Base-by-base conservation (phyloP, 495 filamentous ascomycete species). In the Sordaria brevicollis region DNA sequence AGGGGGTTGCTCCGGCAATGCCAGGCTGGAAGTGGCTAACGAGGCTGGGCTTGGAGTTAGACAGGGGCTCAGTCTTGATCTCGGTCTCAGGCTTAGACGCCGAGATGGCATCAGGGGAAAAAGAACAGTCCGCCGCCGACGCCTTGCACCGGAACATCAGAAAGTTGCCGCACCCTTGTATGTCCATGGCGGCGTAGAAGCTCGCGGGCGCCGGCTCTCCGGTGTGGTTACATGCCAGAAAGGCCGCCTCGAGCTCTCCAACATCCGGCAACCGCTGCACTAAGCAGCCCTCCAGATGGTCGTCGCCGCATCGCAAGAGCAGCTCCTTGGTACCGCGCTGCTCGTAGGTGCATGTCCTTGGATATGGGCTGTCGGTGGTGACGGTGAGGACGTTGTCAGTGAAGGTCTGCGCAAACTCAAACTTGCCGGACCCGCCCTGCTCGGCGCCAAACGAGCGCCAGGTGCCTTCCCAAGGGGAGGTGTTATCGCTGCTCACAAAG, bases 381-480 rank as follows among this genome's bases (percentile, higher is more conserved):
- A 67, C 66, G 25, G 34, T 67, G 33, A 67, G 35, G 34, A 38
- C 38, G 8, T 67, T 29, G 35, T 39, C 66, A 25, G 66, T 67
- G n/a, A 67, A 67, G 33, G 66, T 67, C 66, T 67, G 66, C 13
- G n/a, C 66, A 34, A 67, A 67, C 33, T 67, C 66, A 17, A 67
- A 67, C 66, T 67, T 67, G 25, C 35, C 66, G 13, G 66, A 67
- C 66, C 66, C 66, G 66, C 21, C 35, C 66, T 67, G 35, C 33
- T 67, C 66, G n/a, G 66, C 66, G 13, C 66, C 66, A 67, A 67
- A 67, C 66, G 66, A 67, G 25, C 66, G 66, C 66, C 66, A 67
- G 35, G 66, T 67, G 66, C 66, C 66, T 33, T 38, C 21, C 66
- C 66, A 67, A 6, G 66, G 66, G 13, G 66, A 67, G 66, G 17